Conservation (phyloP, 192 early-diverging fungal genomes). For the Lobulomyces angularis region DNA sequence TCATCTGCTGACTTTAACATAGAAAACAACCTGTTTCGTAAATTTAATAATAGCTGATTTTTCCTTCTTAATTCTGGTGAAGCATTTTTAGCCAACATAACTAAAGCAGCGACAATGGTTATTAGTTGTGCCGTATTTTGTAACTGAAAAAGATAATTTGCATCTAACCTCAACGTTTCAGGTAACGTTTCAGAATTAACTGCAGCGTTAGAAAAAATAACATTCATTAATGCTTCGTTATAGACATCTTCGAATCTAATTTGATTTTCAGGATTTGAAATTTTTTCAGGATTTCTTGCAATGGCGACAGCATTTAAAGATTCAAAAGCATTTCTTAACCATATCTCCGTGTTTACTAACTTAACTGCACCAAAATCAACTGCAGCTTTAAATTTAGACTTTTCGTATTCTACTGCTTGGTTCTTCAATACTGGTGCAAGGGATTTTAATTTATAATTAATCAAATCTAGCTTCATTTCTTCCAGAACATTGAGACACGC, state of each 20-base stretch:
- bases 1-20: constrained; percentile 16
- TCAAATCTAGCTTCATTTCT: constrained; percentile 67
- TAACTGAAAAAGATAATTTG: constrained; percentile 41
- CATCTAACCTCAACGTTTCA: constrained; percentile 61
- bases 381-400: constrained; percentile 46
- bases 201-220: constrained; percentile 32
- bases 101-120: constrained; percentile 48
- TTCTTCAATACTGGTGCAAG: constrained; percentile 55
- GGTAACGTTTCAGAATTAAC: constrained; percentile 25
- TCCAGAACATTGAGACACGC: constrained; percentile 50
- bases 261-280: constrained; percentile 20
- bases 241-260: constrained; percentile 36
- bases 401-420: constrained; percentile 66
- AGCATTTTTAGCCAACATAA: constrained; percentile 61
- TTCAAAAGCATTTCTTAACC: constrained; percentile 39
- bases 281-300: constrained; percentile 43
- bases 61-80: constrained; percentile 25
- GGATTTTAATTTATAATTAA: constrained; percentile 57
- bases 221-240: constrained; percentile 33
- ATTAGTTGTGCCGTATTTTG: constrained; percentile 65
- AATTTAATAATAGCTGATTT: constrained; percentile 2
- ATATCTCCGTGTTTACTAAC: constrained; percentile 41
- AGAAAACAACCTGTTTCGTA: constrained; percentile 22
- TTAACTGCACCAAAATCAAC: constrained; percentile 25
- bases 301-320: constrained; percentile 14